Percentiles rank a stretch among this genome's conserved stretches.
Conservation (phyloP, 257 asterid species). For the Jaltomata sinuosa region DNA sequence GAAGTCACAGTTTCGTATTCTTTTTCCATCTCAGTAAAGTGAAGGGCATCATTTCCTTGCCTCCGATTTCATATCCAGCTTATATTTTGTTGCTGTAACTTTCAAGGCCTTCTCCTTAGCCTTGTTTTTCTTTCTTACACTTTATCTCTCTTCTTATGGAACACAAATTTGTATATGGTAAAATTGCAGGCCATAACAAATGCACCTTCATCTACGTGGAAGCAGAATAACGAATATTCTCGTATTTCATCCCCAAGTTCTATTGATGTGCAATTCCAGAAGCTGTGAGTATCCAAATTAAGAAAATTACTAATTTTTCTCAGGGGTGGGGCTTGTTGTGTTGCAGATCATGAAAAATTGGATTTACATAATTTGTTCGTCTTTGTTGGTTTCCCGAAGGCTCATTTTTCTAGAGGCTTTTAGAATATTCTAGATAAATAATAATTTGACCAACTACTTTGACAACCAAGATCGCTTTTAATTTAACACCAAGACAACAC, state of each 20-base stretch:
- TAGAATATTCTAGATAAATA: background rate
- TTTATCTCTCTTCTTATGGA: background rate
- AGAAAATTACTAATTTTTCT: background rate
- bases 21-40: background rate
- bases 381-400: background rate
- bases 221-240: slow-evolving; percentile 31
- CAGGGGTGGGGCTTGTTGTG: background rate
- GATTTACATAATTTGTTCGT: background rate
- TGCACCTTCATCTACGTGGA: slow-evolving; percentile 36
- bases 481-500: background rate
- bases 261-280: slow-evolving; percentile 53
- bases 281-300: slow-evolving; percentile 42
- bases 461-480: background rate
- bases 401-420: background rate
- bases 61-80: background rate
- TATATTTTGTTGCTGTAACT: background rate
- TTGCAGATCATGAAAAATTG: background rate
- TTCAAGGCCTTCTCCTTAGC: background rate
- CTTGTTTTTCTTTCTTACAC: slow-evolving; percentile 27
- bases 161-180: background rate
- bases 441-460: background rate
- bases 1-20: background rate
- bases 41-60: background rate
- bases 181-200: slow-evolving; percentile 13
- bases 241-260: slow-evolving; percentile 44